These are phyloP conservation scores for Debaryomyces robertsiae DNA, from an alignment of 1,139 yeast species.

Conservation along the genomic window DNA sequence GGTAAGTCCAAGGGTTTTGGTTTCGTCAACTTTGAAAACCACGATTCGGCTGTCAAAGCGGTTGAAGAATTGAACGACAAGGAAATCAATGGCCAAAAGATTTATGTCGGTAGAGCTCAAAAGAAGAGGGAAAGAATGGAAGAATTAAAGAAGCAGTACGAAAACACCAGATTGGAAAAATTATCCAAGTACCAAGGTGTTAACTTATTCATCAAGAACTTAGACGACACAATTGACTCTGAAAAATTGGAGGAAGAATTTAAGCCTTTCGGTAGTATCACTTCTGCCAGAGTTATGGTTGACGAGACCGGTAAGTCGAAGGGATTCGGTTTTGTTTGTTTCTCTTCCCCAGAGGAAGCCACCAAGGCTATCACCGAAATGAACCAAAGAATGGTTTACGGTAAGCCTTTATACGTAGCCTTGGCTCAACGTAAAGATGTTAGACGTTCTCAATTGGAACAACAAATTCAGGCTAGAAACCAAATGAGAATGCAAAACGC, in stretches of 20 bases:
- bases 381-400: slow-evolving; percentile 95
- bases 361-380: slow-evolving; percentile 97
- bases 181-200: slow-evolving; percentile 96
- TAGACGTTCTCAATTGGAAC: slow-evolving; percentile 95
- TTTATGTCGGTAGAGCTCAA: slow-evolving; percentile 98
- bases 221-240: slow-evolving; percentile 91
- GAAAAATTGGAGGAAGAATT: slow-evolving; percentile 92
- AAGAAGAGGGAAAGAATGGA: slow-evolving; percentile 98
- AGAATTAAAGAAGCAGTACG: slow-evolving; percentile 94
- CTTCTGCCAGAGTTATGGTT: slow-evolving; percentile 96
- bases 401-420: slow-evolving; percentile 98
- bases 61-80: slow-evolving; percentile 89
- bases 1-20: slow-evolving; percentile 97
- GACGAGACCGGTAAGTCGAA: slow-evolving; percentile 94
- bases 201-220: slow-evolving; percentile 93
- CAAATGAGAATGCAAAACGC: slow-evolving; percentile 98
- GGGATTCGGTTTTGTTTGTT: slow-evolving; percentile 98
- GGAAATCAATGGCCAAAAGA: slow-evolving; percentile 81
- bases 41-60: slow-evolving; percentile 87
- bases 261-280: slow-evolving; percentile 89
- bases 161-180: slow-evolving; percentile 89
- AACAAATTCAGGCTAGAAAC: slow-evolving; percentile 97
- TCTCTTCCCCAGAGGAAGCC: slow-evolving; percentile 98
- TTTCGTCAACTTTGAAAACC: slow-evolving; percentile 87
- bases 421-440: slow-evolving; percentile 99